Conservation (phyloP, 2,329 filamentous ascomycete species). For the Akanthomyces uredinophilus region DNA sequence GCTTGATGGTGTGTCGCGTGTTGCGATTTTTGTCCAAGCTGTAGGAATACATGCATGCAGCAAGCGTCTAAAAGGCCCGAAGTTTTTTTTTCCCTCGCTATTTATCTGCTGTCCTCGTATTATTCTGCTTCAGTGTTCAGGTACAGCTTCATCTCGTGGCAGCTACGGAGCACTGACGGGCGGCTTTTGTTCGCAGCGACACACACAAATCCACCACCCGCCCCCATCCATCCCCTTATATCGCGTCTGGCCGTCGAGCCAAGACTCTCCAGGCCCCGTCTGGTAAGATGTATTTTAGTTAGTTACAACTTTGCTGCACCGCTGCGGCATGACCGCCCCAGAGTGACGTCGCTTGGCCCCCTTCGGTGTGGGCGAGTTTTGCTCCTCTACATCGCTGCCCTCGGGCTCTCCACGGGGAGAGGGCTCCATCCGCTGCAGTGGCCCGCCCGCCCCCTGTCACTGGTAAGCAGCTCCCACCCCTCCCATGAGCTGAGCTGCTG, state of each 20-base stretch:
- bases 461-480: background rate
- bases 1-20: background rate
- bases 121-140: background rate
- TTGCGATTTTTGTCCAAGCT: background rate
- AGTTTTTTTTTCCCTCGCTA: no score
- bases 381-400: background rate
- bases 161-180: no score
- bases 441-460: background rate
- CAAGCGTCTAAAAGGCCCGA: conserved; percentile 1
- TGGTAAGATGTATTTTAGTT: background rate
- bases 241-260: background rate
- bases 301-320: background rate
- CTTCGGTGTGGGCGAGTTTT: background rate
- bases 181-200: background rate
- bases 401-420: background rate
- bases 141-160: background rate
- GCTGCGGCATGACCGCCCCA: background rate
- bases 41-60: background rate
- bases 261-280: conserved; percentile 1
- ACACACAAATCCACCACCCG: background rate
- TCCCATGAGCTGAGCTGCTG: background rate
- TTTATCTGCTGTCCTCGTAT: background rate
- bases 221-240: background rate
- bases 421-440: background rate
- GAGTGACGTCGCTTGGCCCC: conserved; percentile 7